Evolutionary conservation across 306 rosid species (phyloP).

Genomic region (Cucumis cinereus): DNA sequence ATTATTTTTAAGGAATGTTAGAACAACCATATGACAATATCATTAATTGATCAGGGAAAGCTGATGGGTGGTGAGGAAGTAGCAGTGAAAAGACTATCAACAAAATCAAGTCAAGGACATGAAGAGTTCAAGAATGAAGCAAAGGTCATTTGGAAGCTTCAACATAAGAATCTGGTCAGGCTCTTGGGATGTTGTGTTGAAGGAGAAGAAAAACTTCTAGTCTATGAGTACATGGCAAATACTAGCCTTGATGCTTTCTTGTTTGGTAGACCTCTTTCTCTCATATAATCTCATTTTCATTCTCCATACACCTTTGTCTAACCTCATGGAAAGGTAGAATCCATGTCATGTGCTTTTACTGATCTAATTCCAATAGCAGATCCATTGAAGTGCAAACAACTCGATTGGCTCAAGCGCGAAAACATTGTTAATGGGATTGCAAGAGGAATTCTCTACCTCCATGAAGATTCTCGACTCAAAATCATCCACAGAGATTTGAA

Average conservation of each 20-base stretch:
- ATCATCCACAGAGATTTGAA: not conserved
- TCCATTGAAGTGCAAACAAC: slow-evolving; percentile 1
- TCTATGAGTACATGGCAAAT: slow-evolving; percentile 43
- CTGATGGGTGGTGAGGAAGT: slow-evolving; percentile 15
- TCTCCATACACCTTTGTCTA: not conserved
- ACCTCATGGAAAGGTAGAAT: not conserved
- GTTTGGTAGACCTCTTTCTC: slow-evolving; percentile 28
- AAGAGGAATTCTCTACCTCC: slow-evolving; percentile 27
- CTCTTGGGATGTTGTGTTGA: slow-evolving; percentile 42
- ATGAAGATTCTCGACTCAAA: slow-evolving; percentile 18
- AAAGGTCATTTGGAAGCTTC: slow-evolving; percentile 32
- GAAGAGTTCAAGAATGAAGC: slow-evolving; percentile 43
- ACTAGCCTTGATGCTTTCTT: slow-evolving; percentile 33
- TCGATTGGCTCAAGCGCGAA: slow-evolving; percentile 30
- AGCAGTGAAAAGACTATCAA: slow-evolving; percentile 37
- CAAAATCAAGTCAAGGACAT: slow-evolving; percentile 29
- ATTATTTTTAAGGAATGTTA: not conserved
- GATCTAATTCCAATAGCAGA: slow-evolving; percentile 11
- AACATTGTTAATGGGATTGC: slow-evolving; percentile 22
- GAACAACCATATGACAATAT: not conserved
- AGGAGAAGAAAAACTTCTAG: slow-evolving; percentile 26
- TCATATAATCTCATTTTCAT: not conserved
- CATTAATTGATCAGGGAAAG: slow-evolving; percentile 16
- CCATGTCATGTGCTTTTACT: not conserved
- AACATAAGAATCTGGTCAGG: slow-evolving; percentile 36